Evolutionary conservation across 768 basidiomycete species (phyloP).

Genomic region (Podaxis sp.): DNA sequence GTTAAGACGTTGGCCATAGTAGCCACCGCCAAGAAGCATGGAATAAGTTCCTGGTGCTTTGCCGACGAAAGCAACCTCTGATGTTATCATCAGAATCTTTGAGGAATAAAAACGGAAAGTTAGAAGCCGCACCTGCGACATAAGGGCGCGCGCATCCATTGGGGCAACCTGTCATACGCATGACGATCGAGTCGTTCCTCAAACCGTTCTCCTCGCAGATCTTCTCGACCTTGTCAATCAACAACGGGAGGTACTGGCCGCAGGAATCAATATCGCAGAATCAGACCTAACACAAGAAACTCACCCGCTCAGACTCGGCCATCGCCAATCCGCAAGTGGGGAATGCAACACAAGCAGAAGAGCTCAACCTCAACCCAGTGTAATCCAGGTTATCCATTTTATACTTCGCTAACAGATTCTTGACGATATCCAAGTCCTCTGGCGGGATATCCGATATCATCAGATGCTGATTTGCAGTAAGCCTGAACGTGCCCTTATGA

Average conservation of each 20-base stretch:
- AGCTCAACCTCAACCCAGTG: constrained; percentile 77
- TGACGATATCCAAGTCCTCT: constrained; percentile 73
- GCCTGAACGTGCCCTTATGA: constrained; percentile 90
- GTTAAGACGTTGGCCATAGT: constrained; percentile 90
- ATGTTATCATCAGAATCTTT: background rate
- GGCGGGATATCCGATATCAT: constrained; percentile 78
- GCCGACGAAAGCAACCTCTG: constrained; percentile 94
- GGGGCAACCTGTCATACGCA: constrained; percentile 98
- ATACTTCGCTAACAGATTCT: constrained; percentile 74
- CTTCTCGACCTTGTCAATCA: constrained; percentile 92
- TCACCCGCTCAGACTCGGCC: constrained; percentile 52
- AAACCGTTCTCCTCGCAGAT: constrained; percentile 92
- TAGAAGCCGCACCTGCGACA: constrained; percentile 59
- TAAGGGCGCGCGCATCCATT: constrained; percentile 94
- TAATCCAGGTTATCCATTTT: constrained; percentile 85
- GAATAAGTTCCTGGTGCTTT: constrained; percentile 90
- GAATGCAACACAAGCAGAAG: constrained; percentile 96
- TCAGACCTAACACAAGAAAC: constrained; percentile 16
- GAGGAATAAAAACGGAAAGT: background rate
- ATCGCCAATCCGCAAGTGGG: constrained; percentile 77
- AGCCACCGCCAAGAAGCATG: constrained; percentile 96
- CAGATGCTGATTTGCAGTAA: constrained; percentile 95
- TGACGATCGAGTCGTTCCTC: constrained; percentile 91
- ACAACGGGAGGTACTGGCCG: constrained; percentile 79
- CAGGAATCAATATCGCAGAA: background rate